Conservation (phyloP, 192 early-diverging fungal species). For the Lunasporangiospora selenospora region DNA sequence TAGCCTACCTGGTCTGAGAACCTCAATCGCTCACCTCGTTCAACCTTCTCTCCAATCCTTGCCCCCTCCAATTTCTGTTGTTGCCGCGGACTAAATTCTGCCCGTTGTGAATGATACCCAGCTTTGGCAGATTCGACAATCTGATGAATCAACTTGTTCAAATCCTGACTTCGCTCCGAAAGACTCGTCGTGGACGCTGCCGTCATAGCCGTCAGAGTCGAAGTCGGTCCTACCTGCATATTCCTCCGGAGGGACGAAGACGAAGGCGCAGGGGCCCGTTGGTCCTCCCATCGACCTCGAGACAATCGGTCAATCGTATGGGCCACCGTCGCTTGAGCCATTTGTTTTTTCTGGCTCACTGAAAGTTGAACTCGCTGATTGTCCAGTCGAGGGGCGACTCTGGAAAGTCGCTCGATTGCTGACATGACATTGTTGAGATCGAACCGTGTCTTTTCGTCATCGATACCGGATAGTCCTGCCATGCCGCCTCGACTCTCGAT, state of each 20-base stretch:
- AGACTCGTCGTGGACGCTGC: background rate
- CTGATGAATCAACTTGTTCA: slow-evolving; percentile 56
- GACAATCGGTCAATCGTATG: slow-evolving; percentile 55
- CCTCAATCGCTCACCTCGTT: slow-evolving; percentile 48
- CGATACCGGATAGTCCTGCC: slow-evolving; percentile 15
- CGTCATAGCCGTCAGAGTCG: background rate
- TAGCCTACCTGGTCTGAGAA: slow-evolving; percentile 54
- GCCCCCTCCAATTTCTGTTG: slow-evolving; percentile 51
- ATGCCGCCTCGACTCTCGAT: background rate
- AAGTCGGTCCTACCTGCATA: background rate
- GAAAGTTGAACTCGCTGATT: slow-evolving; percentile 62
- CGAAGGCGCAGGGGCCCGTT: slow-evolving; percentile 21
- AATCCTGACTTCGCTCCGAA: slow-evolving; percentile 46
- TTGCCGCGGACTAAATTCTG: slow-evolving; percentile 45
- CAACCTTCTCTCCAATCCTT: slow-evolving; percentile 48
- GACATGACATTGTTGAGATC: slow-evolving; percentile 61
- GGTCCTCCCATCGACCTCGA: slow-evolving; percentile 45
- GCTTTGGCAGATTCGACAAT: slow-evolving; percentile 54
- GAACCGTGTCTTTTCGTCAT: slow-evolving; percentile 53
- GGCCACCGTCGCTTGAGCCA: slow-evolving; percentile 52
- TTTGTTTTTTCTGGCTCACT: slow-evolving; percentile 45
- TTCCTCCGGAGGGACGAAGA: background rate
- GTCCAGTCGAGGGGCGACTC: slow-evolving; percentile 55
- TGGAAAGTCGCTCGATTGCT: slow-evolving; percentile 59
- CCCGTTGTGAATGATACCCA: slow-evolving; percentile 53